These are phyloP conservation scores for Agaricus blazei DNA, from an alignment of 768 basidiomycete species.

Conservation along the genomic window DNA sequence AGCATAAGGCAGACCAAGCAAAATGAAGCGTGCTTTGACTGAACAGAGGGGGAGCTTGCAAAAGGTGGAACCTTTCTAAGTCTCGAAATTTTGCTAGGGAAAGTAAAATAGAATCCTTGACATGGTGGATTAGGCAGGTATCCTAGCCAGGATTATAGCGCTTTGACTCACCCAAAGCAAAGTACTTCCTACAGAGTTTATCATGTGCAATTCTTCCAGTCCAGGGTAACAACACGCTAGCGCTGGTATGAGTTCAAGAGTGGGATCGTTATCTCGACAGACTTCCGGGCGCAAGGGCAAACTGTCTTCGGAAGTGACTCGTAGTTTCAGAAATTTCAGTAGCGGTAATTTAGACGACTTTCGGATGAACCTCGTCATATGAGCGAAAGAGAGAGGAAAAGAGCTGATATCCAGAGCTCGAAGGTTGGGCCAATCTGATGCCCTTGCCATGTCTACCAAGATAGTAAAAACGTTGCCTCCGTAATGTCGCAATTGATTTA, in stretches of 20 bases:
- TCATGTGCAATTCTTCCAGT: neutral
- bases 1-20: neutral
- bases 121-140: neutral
- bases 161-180: slow-evolving; percentile 1
- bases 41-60: neutral
- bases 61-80: neutral
- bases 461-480: neutral
- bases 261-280: neutral
- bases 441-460: neutral
- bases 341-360: neutral
- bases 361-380: neutral
- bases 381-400: neutral
- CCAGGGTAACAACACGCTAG: neutral
- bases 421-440: neutral
- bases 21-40: neutral
- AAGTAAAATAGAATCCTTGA: neutral
- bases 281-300: neutral
- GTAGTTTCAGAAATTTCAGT: neutral
- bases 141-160: too few species aligned
- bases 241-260: neutral
- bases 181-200: neutral
- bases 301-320: slow-evolving; percentile 2
- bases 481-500: neutral
- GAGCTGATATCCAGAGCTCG: slow-evolving; percentile 1
- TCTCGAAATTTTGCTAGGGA: neutral